A percentile compares a stretch with the other conserved stretches of the same genome.
These are phyloP conservation scores for Botrytis elliptica DNA, from an alignment of 2,329 filamentous ascomycete species.

Conservation along the genomic window DNA sequence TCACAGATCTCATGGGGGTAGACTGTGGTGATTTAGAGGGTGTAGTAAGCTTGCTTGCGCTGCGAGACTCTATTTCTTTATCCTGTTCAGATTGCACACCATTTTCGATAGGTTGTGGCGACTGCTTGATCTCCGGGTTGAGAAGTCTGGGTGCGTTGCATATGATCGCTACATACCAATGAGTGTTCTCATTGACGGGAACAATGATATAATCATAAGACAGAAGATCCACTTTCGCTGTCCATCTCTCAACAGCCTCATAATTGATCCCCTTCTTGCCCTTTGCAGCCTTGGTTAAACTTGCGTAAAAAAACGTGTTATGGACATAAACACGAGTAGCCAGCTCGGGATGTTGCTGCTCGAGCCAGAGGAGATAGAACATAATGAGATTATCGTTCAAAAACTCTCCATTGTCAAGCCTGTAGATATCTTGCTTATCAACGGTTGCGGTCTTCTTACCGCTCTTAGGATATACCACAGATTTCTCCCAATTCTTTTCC, in stretches of 20 bases:
- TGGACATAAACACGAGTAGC: conserved; percentile 76
- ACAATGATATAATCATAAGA: conserved; percentile 85
- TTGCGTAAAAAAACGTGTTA: conserved; percentile 88
- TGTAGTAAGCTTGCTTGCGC: conserved; percentile 3
- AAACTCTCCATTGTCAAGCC: conserved; percentile 80
- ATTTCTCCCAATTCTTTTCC: conserved; percentile 52
- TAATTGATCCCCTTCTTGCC: conserved; percentile 71
- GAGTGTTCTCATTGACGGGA: conserved; percentile 80
- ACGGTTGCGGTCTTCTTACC: conserved; percentile 64
- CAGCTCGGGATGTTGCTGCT: conserved; percentile 55
- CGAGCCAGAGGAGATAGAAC: conserved; percentile 79
- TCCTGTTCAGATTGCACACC: not conserved
- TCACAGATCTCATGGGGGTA: not conserved
- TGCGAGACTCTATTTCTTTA: not conserved
- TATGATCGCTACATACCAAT: conserved; percentile 96
- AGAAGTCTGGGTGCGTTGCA: conserved; percentile 76
- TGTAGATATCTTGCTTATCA: conserved; percentile 68
- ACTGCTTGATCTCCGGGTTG: conserved; percentile 26
- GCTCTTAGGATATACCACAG: conserved; percentile 59
- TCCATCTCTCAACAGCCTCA: conserved; percentile 83
- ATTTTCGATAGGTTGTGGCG: conserved; percentile 9
- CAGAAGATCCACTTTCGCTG: conserved; percentile 79
- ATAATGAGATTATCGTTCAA: conserved; percentile 90
- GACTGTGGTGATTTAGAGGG: not conserved
- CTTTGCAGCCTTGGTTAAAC: conserved; percentile 60